Evolutionary conservation across 2,329 filamentous ascomycete species (phyloP).

Genomic region (Apiospora kogelbergensis): DNA sequence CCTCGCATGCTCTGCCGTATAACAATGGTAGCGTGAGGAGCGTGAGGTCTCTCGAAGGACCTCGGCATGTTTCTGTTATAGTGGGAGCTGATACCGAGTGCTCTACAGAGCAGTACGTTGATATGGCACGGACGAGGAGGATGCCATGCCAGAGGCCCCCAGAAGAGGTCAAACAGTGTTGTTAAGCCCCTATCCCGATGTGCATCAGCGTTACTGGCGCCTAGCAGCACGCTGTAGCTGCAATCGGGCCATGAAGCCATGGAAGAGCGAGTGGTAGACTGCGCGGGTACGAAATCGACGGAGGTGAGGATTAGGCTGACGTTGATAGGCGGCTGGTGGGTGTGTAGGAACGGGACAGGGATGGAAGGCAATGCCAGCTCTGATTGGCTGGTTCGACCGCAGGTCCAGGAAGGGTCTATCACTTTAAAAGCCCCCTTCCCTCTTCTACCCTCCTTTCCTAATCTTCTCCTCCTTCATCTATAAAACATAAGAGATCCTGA

Average conservation of each 20-base stretch:
- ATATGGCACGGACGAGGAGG: not conserved
- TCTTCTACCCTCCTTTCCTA: conserved; percentile 5
- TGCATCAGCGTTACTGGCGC: not conserved
- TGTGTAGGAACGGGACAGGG: conserved; percentile 5
- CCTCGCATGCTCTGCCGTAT: not conserved
- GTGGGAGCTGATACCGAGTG: not conserved
- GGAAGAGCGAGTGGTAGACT: not conserved
- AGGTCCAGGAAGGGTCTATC: conserved; percentile 4
- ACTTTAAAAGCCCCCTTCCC: conserved; percentile 12
- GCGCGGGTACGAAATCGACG: not conserved
- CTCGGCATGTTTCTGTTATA: not conserved
- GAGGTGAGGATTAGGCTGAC: not conserved
- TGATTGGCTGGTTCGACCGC: conserved; percentile 12
- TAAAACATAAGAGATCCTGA: not conserved
- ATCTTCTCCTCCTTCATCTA: conserved; percentile 10
- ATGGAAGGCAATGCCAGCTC: not conserved
- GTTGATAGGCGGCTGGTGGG: not conserved
- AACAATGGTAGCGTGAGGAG: not conserved
- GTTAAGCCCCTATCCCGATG: not conserved
- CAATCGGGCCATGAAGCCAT: too few species aligned
- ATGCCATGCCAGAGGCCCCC: too few species aligned
- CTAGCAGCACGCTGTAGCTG: not conserved
- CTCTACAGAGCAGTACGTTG: not conserved
- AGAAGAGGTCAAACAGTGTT: not conserved
- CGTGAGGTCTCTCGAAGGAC: not conserved